Evolutionary conservation across 805 yeast genomes (phyloP).

Genomic region (Danielozyma ontarioensis): DNA sequence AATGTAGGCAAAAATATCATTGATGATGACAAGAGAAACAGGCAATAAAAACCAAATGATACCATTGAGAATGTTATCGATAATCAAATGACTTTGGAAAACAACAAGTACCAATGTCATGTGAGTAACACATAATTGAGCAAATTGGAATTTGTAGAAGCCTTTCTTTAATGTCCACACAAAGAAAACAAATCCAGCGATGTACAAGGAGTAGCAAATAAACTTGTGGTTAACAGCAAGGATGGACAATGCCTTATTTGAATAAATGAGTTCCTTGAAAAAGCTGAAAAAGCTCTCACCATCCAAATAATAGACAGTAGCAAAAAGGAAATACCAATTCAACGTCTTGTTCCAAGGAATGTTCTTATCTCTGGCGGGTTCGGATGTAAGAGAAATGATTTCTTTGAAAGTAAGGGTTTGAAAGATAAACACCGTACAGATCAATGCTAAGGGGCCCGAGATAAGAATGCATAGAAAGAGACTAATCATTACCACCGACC

Average conservation of each 20-base stretch:
- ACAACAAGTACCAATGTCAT: slow-evolving; percentile 89
- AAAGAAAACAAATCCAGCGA: slow-evolving; percentile 83
- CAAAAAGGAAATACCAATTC: slow-evolving; percentile 86
- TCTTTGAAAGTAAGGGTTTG: slow-evolving; percentile 88
- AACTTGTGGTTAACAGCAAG: slow-evolving; percentile 77
- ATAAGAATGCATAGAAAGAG: slow-evolving; percentile 52
- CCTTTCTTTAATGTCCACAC: slow-evolving; percentile 88
- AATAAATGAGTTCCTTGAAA: slow-evolving; percentile 48
- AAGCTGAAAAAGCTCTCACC: slow-evolving; percentile 76
- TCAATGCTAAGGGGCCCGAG: slow-evolving; percentile 82
- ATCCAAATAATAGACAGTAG: slow-evolving; percentile 86
- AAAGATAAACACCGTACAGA: slow-evolving; percentile 61
- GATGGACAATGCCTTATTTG: slow-evolving; percentile 49
- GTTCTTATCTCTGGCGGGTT: slow-evolving; percentile 77
- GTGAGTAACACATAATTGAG: slow-evolving; percentile 89
- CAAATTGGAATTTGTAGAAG: slow-evolving; percentile 85
- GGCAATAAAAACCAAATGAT: slow-evolving; percentile 94
- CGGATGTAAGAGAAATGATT: slow-evolving; percentile 79
- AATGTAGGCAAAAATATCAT: slow-evolving; percentile 92
- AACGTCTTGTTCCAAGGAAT: slow-evolving; percentile 77
- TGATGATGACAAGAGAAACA: slow-evolving; percentile 83
- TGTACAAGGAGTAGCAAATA: slow-evolving; percentile 76
- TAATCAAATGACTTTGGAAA: slow-evolving; percentile 89
- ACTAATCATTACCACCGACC: slow-evolving; percentile 90
- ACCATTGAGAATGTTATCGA: slow-evolving; percentile 83